Evolutionary conservation across 2,329 filamentous ascomycete genomes (phyloP), one percentile per base, ranked within the genome.

Genomic region (Talaromyces islandicus): DNA sequence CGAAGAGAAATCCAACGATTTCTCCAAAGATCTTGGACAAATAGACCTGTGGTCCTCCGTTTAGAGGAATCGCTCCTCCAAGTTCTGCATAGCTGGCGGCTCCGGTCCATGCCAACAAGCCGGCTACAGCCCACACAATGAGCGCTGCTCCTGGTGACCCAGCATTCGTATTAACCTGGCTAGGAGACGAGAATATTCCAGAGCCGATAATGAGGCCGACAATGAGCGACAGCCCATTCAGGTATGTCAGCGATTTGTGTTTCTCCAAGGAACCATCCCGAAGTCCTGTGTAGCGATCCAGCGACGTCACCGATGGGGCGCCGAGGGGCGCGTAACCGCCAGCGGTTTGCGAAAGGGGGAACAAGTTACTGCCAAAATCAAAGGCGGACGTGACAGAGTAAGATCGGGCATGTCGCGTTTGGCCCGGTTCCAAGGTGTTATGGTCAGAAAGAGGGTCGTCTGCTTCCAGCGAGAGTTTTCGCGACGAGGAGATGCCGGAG

Each of bases 1-100:
- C 95, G 75, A 97, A 99, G 35, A 97, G 80, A 71, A 99, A 99
- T 0, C 94, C 94, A 1, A 87, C 85, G 69, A 96, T 80, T 76
- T 99, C 94, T 58, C 93, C 93, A 74, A 97, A 96, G 61, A 96
- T 99, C 77, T 97, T 97, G 65, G 91, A 88, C 50, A 99, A 80
- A 72, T 99, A 99, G 2, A 95, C 88, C 75, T 97, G 94, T 17
- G 94, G 85, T 4, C 94, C 94, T 60, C 94, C 94, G 72, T 97
- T 99, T 25, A 99, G 78, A 6, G 94, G 94, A 64, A 99, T 97
- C 0, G 94, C 92, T 46, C 94, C 93, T 62, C 94, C 94, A 5
- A 99, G 82, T 78, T 99, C 94, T 4, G 94, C 94, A 76, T 96
- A 99, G 67, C 91, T 96, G 25, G 92, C 89, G 0, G 91, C 93